These are phyloP conservation scores for Ehretia macrophylla DNA, from an alignment of 257 asterid species.

Conservation along the genomic window DNA sequence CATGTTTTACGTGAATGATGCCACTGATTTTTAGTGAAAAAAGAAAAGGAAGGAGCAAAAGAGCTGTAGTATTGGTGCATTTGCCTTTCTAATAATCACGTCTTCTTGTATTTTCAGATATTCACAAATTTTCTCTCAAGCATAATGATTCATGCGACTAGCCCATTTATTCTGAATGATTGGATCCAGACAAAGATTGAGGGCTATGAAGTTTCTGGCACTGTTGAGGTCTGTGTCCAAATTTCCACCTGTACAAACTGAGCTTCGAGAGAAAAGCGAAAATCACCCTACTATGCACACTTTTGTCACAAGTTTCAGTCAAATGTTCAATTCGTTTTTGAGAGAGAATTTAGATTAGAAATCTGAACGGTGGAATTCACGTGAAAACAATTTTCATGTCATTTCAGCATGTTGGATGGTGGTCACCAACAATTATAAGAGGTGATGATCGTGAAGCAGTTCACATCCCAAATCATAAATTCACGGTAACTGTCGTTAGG, in stretches of 20 bases:
- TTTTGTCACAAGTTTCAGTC: neutral
- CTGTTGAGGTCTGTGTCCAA: constrained; percentile 73
- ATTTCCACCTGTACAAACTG: neutral
- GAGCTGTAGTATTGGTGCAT: too few species aligned
- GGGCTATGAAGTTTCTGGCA: constrained; percentile 98
- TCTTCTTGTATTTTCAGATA: constrained; percentile 47
- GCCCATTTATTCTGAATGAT: constrained; percentile 83
- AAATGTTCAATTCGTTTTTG: neutral
- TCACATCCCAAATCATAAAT: constrained; percentile 36
- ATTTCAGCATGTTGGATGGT: constrained; percentile 35
- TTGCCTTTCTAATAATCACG: neutral
- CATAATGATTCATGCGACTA: constrained; percentile 92
- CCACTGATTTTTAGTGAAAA: neutral
- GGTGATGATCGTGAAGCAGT: constrained; percentile 40
- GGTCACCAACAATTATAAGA: constrained; percentile 37
- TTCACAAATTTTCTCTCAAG: constrained; percentile 98
- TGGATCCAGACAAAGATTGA: constrained; percentile 97
- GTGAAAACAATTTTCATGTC: neutral
- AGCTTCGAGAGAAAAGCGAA: too few species aligned
- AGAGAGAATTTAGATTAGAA: neutral
- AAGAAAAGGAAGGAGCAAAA: neutral
- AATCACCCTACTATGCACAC: too few species aligned
- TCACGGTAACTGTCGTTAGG: constrained; percentile 23
- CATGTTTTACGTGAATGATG: neutral
- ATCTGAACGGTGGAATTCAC: too few species aligned